Base-by-base conservation (phyloP, 2,329 filamentous ascomycete genomes). In the Pseudogymnoascus sp. region DNA sequence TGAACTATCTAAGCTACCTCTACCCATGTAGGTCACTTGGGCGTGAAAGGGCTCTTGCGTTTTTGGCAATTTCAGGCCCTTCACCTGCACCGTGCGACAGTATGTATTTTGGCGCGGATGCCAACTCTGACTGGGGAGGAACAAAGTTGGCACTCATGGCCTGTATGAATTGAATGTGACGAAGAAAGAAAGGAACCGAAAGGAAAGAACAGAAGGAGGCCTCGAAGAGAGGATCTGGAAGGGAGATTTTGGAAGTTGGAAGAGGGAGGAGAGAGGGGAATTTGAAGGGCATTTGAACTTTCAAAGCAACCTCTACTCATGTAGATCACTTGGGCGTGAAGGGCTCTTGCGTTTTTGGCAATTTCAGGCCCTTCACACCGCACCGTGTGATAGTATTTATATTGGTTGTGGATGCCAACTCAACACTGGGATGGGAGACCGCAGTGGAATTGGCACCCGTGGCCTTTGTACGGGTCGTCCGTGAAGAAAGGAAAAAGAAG, bases 341-440 rank as follows among this genome's bases (percentile, higher is more conserved):
- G 25, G n/a, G 43, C 43, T 50, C 43, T 50, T 50, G 43, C 43
- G 43, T 50, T 18, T 50, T 50, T 50, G 43, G 43, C 43, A 50
- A 50, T 33, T 30, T 50, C 25, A 12, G 43, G 35, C 35, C 35
- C 35, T 36, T 36, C 35, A 36, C 35, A 12, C 30, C 12, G 35
- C 35, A 36, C 35, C 35, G 12, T 36, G 35, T 14, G 12, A 36
- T 9, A 36, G 35, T 36, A 36, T 36, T 36, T n/a, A n/a, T 36
- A 12, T 36, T 36, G 35, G 35, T 12, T 25, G 5, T 36, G 35
- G 35, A 36, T 36, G 35, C 12, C 35, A 36, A n/a, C 35, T 36
- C 35, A 8, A 6, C 18, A 33, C 9, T 7, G 30, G 30, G 30
- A 25, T 25, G 22, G 22, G 22, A 25, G 22, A 25, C 22, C 22